These are phyloP conservation scores for Nakazawaea molendinolei DNA, from an alignment of 805 yeast genomes.

Conservation along the genomic window DNA sequence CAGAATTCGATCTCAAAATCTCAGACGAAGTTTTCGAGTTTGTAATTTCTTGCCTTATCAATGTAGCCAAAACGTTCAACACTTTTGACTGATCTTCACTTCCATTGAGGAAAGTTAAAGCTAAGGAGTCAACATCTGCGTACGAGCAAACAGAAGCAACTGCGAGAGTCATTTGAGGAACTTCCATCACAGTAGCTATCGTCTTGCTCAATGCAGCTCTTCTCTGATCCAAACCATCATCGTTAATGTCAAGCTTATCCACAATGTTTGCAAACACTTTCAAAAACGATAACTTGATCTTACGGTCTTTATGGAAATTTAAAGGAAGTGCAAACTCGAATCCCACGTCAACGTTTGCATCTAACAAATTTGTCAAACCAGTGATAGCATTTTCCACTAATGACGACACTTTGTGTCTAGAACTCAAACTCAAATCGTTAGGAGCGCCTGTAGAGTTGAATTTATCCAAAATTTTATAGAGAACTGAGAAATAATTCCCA, in stretches of 20 bases:
- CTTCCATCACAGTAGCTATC: slow-evolving; percentile 10
- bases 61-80: slow-evolving; percentile 40
- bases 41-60: slow-evolving; percentile 57
- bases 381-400: slow-evolving; percentile 59
- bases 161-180: slow-evolving; percentile 22
- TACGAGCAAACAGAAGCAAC: slow-evolving; percentile 62
- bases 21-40: slow-evolving; percentile 59
- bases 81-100: slow-evolving; percentile 35
- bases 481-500: slow-evolving; percentile 61
- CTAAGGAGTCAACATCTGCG: slow-evolving; percentile 62
- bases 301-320: slow-evolving; percentile 63
- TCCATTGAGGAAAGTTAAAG: slow-evolving; percentile 54
- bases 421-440: slow-evolving; percentile 16
- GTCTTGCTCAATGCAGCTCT: slow-evolving; percentile 9
- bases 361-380: slow-evolving; percentile 62
- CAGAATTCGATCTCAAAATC: slow-evolving; percentile 72
- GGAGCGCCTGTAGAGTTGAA: slow-evolving; percentile 21
- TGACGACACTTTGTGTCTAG: slow-evolving; percentile 45
- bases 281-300: slow-evolving; percentile 65
- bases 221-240: slow-evolving; percentile 17
- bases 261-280: slow-evolving; percentile 71
- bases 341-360: slow-evolving; percentile 72
- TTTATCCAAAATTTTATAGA: slow-evolving; percentile 46
- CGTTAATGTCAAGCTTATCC: slow-evolving; percentile 19
- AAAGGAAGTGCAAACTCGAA: slow-evolving; percentile 68